A percentile compares a stretch with the other conserved stretches of the same genome.
Conservation (phyloP, 2,329 filamentous ascomycete species). For the Monosporascus cannonballus region DNA sequence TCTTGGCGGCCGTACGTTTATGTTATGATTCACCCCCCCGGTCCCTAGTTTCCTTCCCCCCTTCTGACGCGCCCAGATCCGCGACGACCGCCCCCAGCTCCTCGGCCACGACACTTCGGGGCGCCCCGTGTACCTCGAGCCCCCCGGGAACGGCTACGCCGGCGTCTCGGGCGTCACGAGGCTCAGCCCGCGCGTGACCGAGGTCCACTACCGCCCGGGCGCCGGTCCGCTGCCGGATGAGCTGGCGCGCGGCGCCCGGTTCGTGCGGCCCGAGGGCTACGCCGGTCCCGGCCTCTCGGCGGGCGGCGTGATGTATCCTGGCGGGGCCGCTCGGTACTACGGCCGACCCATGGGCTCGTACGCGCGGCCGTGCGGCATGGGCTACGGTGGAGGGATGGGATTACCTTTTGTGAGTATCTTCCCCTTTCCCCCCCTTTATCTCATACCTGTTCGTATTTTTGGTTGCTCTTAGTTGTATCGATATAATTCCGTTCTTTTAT, state of each 20-base stretch:
- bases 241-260: constrained; percentile 40
- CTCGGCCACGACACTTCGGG: constrained; percentile 48
- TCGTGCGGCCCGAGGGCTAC: constrained; percentile 26
- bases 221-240: constrained; percentile 11
- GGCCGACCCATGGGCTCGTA: constrained; percentile 44
- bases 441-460: no score
- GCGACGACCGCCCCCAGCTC: constrained; percentile 50
- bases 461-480: no score
- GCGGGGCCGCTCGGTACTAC: constrained; percentile 38
- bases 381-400: constrained; percentile 39
- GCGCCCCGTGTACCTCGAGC: constrained; percentile 52
- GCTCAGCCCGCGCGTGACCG: constrained; percentile 20
- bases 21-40: neutral
- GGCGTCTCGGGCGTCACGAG: constrained; percentile 10
- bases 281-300: neutral
- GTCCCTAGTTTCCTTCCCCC: neutral
- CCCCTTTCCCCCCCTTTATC: no score
- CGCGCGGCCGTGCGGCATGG: constrained; percentile 32
- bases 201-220: constrained; percentile 18
- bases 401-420: constrained; percentile 27
- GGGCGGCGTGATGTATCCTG: constrained; percentile 28
- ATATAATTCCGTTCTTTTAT: no score
- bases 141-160: constrained; percentile 32
- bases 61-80: neutral
- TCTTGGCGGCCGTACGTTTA: constrained; percentile 36